Base-by-base conservation (phyloP, 2,329 filamentous ascomycete genomes). In the Sclerotinia borealis region DNA sequence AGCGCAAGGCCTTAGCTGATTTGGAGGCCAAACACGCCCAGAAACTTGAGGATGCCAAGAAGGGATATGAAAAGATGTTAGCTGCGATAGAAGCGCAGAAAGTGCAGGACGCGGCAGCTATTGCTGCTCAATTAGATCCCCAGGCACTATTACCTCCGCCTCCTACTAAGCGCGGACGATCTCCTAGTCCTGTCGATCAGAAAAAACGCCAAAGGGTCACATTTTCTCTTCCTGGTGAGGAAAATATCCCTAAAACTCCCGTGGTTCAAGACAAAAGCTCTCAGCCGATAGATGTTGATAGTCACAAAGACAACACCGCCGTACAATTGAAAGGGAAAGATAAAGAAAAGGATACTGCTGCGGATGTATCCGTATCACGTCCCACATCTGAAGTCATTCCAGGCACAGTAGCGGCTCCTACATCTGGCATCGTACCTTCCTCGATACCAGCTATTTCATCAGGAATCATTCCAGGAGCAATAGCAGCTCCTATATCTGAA, bases 121-220 rank as follows among this genome's bases (percentile, higher is more conserved):
- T 11, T 34, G 3, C 0, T 7, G 27, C 9, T 6, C 9, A 13
- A 50, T 17, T 0, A 2, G 48, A 3, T 5, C 2, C 29, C n/a
- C 48, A 50, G 48, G n/a, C 5, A 31, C 27, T 50, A n/a, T 27
- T 50, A 31, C 48, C 48, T n/a, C 48, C 19, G 17, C 4, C 27
- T 19, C 19, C 3, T 34, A 10, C 10, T 50, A 50, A 50, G 29
- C 48, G 27, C 31, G 48, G n/a, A 3, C 48, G 27, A 34, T 50
- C 48, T 31, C 27, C 27, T 50, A 27, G 31, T 9, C 2, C 17
- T n/a, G 8, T 11, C 19, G 15, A 31, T 6, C 15, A 50, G 27
- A 31, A 4, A 31, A 19, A 10, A 5, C 45, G 13, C 4, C 29
- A 50, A 31, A 50, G 17, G 19, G 4, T 19, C 27, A 17, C 27